Conservation (phyloP, 2,329 filamentous ascomycete genomes). For the Lachnellula cervina region DNA sequence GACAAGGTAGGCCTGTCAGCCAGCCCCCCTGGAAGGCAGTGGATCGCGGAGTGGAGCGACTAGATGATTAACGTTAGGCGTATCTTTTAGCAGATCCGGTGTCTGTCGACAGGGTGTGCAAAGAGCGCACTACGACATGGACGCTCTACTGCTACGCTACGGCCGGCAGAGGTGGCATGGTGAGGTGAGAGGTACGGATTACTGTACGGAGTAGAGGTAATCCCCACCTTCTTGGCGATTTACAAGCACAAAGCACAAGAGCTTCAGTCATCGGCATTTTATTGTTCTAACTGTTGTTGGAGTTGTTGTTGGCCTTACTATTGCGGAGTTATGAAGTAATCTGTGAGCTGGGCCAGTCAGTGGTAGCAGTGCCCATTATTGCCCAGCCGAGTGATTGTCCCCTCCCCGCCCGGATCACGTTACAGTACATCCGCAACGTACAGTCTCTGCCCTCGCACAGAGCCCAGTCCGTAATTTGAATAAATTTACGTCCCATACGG, state of each 20-base stretch:
- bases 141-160: background rate
- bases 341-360: too few species aligned
- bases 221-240: background rate
- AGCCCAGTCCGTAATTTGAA: background rate
- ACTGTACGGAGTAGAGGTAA: too few species aligned
- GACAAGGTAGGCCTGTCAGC: background rate
- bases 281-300: background rate
- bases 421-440: background rate
- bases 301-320: background rate
- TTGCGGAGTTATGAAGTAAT: too few species aligned
- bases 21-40: background rate
- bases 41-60: background rate
- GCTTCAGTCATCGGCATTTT: background rate
- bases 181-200: background rate
- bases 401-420: background rate
- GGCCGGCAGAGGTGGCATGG: background rate
- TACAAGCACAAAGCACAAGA: background rate
- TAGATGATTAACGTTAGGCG: constrained; percentile 8
- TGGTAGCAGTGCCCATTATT: too few species aligned
- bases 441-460: background rate
- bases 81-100: background rate
- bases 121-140: background rate
- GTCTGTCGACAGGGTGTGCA: constrained; percentile 4
- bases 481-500: background rate
- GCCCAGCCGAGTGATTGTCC: background rate